These are phyloP conservation scores for Colletotrichum spinosum DNA, from an alignment of 2,329 filamentous ascomycete genomes.

Conservation along the genomic window DNA sequence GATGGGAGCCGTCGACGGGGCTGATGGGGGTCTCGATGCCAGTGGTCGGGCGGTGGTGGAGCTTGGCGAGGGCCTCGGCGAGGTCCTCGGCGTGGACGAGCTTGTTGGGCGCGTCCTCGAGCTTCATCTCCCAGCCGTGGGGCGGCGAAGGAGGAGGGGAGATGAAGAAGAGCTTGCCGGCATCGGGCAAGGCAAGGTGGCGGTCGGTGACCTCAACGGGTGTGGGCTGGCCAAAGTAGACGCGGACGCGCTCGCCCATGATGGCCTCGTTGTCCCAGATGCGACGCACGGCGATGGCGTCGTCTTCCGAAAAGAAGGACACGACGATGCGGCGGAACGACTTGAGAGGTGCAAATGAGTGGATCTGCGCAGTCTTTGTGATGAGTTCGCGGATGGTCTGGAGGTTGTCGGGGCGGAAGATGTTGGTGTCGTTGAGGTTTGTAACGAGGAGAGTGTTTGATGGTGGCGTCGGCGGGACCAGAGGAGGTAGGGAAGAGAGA, in stretches of 20 bases:
- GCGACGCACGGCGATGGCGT: conserved; percentile 77
- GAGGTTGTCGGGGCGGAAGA: conserved; percentile 81
- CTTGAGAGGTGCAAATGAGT: conserved; percentile 83
- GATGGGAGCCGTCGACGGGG: conserved; percentile 53
- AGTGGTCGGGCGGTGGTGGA: conserved; percentile 59
- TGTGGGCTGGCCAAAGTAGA: conserved; percentile 76
- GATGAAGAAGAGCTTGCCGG: conserved; percentile 80
- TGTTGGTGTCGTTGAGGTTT: conserved; percentile 77
- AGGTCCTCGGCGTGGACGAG: conserved; percentile 77
- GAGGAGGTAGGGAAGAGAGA: conserved; percentile 77
- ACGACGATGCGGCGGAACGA: conserved; percentile 86
- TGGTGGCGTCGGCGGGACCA: conserved; percentile 77
- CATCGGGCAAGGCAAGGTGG: conserved; percentile 74
- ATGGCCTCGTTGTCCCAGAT: conserved; percentile 80
- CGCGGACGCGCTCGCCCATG: conserved; percentile 75
- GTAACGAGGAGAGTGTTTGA: conserved; percentile 89
- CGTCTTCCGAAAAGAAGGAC: conserved; percentile 78
- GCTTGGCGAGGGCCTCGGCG: conserved; percentile 72
- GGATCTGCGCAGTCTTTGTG: conserved; percentile 75
- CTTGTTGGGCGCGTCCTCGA: conserved; percentile 78
- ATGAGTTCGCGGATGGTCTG: conserved; percentile 80
- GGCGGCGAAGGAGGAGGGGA: conserved; percentile 76
- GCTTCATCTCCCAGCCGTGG: conserved; percentile 75
- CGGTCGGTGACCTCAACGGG: conserved; percentile 65
- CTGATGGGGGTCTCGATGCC: conserved; percentile 50